These are phyloP conservation scores for Wilcoxina mikolae DNA, from an alignment of 495 filamentous ascomycete genomes.

Conservation along the genomic window DNA sequence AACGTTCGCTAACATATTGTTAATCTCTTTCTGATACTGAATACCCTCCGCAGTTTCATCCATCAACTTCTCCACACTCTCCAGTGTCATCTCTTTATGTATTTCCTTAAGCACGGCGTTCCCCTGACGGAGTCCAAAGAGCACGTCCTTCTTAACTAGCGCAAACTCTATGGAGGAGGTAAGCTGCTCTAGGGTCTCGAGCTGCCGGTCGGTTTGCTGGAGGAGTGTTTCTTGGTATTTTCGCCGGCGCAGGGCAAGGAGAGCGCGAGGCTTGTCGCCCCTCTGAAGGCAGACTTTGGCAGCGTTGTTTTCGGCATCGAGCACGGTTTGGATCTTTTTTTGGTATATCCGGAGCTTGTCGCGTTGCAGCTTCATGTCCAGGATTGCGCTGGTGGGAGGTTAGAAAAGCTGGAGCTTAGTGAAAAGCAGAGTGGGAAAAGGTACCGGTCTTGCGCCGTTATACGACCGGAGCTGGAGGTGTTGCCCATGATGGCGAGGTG, in stretches of 20 bases:
- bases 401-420: slow-evolving; percentile 31
- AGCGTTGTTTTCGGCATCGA: slow-evolving; percentile 63
- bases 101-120: slow-evolving; percentile 81
- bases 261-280: slow-evolving; percentile 62
- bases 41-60: slow-evolving; percentile 77
- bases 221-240: slow-evolving; percentile 94
- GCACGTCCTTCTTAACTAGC: slow-evolving; percentile 83
- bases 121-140: slow-evolving; percentile 85
- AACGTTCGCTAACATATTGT: slow-evolving; percentile 69
- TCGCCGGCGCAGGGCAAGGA: slow-evolving; percentile 81
- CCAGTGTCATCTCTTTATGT: slow-evolving; percentile 87
- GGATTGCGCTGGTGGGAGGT: slow-evolving; percentile 53
- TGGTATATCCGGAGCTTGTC: slow-evolving; percentile 94
- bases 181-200: slow-evolving; percentile 73
- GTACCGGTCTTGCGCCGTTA: slow-evolving; percentile 26
- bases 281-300: slow-evolving; percentile 64
- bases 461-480: slow-evolving; percentile 14
- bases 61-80: slow-evolving; percentile 84
- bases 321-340: slow-evolving; percentile 68
- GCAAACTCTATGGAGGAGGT: slow-evolving; percentile 76
- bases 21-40: slow-evolving; percentile 80
- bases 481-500: slow-evolving; percentile 14
- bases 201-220: slow-evolving; percentile 75
- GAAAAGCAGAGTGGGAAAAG: slow-evolving; percentile 23
- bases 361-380: slow-evolving; percentile 93